These are phyloP conservation scores for Penicillium crystallinum DNA, from an alignment of 495 filamentous ascomycete species.

Conservation along the genomic window DNA sequence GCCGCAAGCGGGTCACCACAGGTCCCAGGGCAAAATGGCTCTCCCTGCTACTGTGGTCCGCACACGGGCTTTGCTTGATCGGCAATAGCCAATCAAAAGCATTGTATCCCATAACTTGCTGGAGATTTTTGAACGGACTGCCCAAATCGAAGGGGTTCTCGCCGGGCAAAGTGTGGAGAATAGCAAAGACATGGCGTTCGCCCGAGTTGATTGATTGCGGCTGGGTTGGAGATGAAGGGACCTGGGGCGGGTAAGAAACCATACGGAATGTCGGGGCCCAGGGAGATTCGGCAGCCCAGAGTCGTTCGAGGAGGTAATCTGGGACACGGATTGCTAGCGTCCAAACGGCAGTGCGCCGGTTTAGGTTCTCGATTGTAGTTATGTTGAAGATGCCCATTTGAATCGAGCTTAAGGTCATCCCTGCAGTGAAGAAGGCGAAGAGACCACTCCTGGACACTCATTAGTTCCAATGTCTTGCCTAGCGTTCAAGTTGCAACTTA, in stretches of 20 bases:
- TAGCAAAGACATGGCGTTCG: conserved; percentile 62
- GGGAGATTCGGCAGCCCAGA: conserved; percentile 26
- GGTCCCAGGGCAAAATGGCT: conserved; percentile 47
- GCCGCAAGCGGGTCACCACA: conserved; percentile 45
- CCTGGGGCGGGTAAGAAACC: conserved; percentile 39
- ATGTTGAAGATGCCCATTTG: conserved; percentile 65
- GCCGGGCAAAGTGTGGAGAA: conserved; percentile 65
- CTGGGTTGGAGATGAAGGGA: conserved; percentile 9
- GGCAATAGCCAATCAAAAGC: conserved; percentile 70
- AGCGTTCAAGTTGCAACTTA: conserved; percentile 27
- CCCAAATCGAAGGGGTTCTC: conserved; percentile 79
- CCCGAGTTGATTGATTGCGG: conserved; percentile 7
- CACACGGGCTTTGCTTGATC: conserved; percentile 59
- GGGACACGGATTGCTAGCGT: conserved; percentile 73
- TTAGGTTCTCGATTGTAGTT: conserved; percentile 78
- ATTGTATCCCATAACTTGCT: conserved; percentile 68
- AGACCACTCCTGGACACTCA: conserved; percentile 47
- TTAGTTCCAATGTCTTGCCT: conserved; percentile 3
- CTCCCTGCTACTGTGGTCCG: conserved; percentile 41
- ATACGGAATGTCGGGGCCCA: conserved; percentile 44
- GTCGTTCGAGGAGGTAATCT: conserved; percentile 37
- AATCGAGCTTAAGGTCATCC: conserved; percentile 66
- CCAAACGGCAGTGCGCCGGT: conserved; percentile 55
- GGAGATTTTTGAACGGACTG: conserved; percentile 56
- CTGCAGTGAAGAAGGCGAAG: conserved; percentile 68